A percentile compares a stretch with the other conserved stretches of the same genome.
These are phyloP conservation scores for Leccinum rimulosum DNA, from an alignment of 768 basidiomycete genomes.

Conservation along the genomic window DNA sequence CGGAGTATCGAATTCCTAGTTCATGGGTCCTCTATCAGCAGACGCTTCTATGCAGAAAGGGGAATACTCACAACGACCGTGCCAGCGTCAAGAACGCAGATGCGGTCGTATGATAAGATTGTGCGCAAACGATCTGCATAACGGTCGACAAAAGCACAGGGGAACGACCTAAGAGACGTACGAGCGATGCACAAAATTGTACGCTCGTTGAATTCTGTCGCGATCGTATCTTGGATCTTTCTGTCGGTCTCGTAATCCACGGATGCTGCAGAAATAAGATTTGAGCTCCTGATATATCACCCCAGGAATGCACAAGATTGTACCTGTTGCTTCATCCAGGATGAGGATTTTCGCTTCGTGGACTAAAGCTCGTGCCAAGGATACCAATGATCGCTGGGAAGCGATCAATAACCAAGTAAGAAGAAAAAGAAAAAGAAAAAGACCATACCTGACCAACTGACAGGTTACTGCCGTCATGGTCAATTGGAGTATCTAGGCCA, in stretches of 20 bases:
- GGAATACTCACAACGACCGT: constrained; percentile 56
- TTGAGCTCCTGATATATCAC: background rate
- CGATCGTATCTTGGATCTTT: constrained; percentile 89
- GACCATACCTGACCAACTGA: constrained; percentile 54
- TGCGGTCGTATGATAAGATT: constrained; percentile 84
- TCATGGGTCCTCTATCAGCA: background rate
- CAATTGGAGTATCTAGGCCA: constrained; percentile 78
- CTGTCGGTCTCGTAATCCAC: constrained; percentile 89
- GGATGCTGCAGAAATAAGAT: constrained; percentile 46
- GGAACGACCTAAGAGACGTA: constrained; percentile 35
- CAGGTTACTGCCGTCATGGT: constrained; percentile 84
- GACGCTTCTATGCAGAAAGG: background rate
- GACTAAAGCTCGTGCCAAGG: constrained; percentile 85
- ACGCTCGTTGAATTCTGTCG: constrained; percentile 76
- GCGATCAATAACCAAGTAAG: constrained; percentile 28
- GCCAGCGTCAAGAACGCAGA: constrained; percentile 85
- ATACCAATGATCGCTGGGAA: constrained; percentile 74
- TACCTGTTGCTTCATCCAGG: constrained; percentile 86
- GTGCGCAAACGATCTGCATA: constrained; percentile 75
- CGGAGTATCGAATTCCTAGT: constrained; percentile 80
- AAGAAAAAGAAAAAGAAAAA: background rate
- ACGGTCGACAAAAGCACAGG: background rate
- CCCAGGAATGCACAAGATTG: background rate
- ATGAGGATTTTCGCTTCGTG: constrained; percentile 83
- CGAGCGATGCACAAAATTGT: constrained; percentile 88